Base-by-base conservation (phyloP, 164 flowering plant species). In the Kingdonia uniflora region DNA sequence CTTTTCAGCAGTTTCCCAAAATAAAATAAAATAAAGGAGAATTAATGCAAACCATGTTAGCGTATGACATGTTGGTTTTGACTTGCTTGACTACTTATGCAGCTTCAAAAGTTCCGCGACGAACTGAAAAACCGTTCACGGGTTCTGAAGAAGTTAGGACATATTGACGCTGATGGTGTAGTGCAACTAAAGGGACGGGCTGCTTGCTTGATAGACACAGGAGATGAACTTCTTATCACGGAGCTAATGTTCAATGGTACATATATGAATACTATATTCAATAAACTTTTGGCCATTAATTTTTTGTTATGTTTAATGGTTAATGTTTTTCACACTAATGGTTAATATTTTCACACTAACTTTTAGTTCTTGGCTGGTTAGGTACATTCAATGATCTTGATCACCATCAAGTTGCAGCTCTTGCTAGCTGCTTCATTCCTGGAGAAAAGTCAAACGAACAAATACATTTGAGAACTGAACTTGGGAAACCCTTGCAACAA, bases 101-200 rank as follows among this genome's bases (percentile, higher is more conserved):
- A 94, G 97, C 92, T 94, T 65, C 96, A 94, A 85, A 89, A 87
- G 61, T 94, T 94, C 50, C 89, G 97, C 1, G 95, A 94, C 67
- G 96, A 94, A 61, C 80, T 94, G 38, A 87, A 69, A 69, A 94
- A 94, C 45, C 95, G 99, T 41, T 76, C 97, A 40, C 78, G 96
- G 45, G 99, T 94, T 48, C 55, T 94, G 63, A 94, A 77, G 65
- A 94, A 82, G 78, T 92, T 94, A 60, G 99, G 97, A 33, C 99
- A 94, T 64, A 80, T 94, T 61, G 96, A 94, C 76, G 81, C 84
- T 56, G 95, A 87, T 71, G 88, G 97, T 59, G 88, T 94, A 62
- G 97, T 94, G 52, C 92, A 80, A 72, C 63, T 94, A 55, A 94
- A 94, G 71, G 99, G 99, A 39, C 80, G 97, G 16, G 99, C 99